phyloP scores from a whole-genome alignment of 2,329 filamentous ascomycete genomes.

The Macroventuria anomochaeta region DNA sequence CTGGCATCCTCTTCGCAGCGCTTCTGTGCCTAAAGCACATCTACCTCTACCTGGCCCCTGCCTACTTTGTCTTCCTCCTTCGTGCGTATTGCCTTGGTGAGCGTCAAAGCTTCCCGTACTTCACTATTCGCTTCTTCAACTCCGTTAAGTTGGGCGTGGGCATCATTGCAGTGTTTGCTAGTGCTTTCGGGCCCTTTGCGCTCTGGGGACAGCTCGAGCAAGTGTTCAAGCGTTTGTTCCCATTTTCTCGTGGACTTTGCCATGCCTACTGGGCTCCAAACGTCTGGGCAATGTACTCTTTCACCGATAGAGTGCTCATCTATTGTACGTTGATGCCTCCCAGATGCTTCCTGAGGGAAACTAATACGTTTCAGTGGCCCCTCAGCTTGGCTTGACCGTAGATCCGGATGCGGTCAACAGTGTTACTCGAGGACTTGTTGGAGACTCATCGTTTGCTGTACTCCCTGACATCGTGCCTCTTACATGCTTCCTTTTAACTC shows the following conservation, averaged over 20 bases:
- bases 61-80: constrained; percentile 94
- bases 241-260: constrained; percentile 90
- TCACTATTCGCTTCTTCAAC: constrained; percentile 75
- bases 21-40: constrained; percentile 97
- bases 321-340: constrained; percentile 73
- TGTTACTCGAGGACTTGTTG: constrained; percentile 90
- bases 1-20: constrained; percentile 82
- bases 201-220: constrained; percentile 83
- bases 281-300: constrained; percentile 95
- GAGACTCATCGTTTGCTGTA: constrained; percentile 92
- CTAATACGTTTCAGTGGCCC: no score
- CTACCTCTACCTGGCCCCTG: constrained; percentile 93
- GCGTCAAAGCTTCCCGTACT: constrained; percentile 71
- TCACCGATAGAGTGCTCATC: constrained; percentile 83
- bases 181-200: constrained; percentile 90
- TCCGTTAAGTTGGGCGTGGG: constrained; percentile 81
- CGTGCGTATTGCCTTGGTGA: constrained; percentile 85
- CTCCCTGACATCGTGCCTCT: constrained; percentile 84
- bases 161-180: constrained; percentile 72
- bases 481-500: constrained; percentile 80
- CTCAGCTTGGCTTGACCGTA: constrained; percentile 76
- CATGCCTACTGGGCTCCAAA: constrained; percentile 99
- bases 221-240: constrained; percentile 83
- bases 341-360: no score
- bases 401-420: constrained; percentile 79